Evolutionary conservation across 306 rosid genomes (phyloP).

Genomic region (Sicyos baderoa): DNA sequence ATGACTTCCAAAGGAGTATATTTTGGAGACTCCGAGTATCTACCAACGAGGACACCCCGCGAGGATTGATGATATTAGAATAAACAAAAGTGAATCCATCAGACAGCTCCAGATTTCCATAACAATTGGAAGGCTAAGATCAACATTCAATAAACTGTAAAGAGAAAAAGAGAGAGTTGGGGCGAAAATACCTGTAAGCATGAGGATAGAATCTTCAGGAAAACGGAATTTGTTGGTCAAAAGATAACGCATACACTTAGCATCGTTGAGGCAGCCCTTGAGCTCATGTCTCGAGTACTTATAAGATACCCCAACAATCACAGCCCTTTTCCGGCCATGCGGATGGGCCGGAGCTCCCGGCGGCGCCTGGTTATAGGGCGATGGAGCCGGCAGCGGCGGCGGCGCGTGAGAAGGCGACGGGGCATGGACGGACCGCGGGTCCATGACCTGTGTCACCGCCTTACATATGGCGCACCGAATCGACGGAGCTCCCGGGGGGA

Average conservation of each 20-base stretch:
- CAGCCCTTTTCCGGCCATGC: constrained; percentile 88
- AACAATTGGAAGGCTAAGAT: neutral
- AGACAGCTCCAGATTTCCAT: neutral
- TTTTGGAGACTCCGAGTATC: too few relatives aligned
- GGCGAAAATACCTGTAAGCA: constrained; percentile 69
- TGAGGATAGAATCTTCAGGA: constrained; percentile 70
- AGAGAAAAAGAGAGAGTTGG: neutral
- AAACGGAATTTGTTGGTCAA: constrained; percentile 69
- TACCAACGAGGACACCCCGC: too few relatives aligned
- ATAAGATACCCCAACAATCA: constrained; percentile 79
- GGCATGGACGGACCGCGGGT: constrained; percentile 50
- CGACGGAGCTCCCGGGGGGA: constrained; percentile 65
- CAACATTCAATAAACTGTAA: neutral
- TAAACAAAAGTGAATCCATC: neutral
- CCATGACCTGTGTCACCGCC: constrained; percentile 57
- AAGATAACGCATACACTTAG: constrained; percentile 76
- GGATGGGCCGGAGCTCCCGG: constrained; percentile 51
- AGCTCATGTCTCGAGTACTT: constrained; percentile 73
- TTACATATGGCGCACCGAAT: constrained; percentile 83
- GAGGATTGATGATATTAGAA: too few relatives aligned
- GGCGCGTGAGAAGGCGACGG: constrained; percentile 24
- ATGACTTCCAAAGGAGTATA: too few relatives aligned
- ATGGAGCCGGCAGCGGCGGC: constrained; percentile 28
- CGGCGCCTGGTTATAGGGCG: constrained; percentile 57
- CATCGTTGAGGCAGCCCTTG: constrained; percentile 89